Conservation (phyloP, 208 protist species). For the Wallacemonas sp. region DNA sequence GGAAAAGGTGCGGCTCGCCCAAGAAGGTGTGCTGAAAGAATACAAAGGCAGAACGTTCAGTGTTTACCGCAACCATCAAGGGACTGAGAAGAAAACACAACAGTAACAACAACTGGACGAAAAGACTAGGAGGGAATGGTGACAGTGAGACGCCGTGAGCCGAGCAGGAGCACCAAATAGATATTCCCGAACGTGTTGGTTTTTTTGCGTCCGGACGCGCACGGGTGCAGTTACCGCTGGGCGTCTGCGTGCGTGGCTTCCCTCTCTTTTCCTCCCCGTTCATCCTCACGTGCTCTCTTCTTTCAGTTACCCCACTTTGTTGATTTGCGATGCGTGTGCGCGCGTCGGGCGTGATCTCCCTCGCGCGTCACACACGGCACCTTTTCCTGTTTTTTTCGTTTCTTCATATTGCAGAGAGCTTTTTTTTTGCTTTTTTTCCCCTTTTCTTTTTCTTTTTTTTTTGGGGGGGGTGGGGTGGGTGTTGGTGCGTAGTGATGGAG, state of each 20-base stretch:
- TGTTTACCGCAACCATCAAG: too few species aligned
- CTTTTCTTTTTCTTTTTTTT: background rate
- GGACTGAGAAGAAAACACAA: background rate
- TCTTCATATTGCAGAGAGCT: background rate
- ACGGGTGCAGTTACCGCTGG: too few species aligned
- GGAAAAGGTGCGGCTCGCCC: too few species aligned
- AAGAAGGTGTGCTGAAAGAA: too few species aligned
- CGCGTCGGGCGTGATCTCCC: too few species aligned
- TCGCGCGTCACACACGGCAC: too few species aligned
- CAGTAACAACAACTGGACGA: background rate
- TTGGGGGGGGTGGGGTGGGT: too few species aligned
- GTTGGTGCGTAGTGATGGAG: too few species aligned
- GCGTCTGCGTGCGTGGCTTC: background rate
- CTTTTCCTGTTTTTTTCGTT: conserved; percentile 11
- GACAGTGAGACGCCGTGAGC: too few species aligned
- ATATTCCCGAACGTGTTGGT: background rate
- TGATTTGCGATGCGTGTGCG: background rate
- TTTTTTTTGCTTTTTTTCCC: conserved; percentile 1
- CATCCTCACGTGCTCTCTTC: background rate
- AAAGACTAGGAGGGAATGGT: background rate
- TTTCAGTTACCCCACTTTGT: background rate
- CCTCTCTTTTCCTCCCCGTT: background rate
- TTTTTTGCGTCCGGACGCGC: background rate
- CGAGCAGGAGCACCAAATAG: background rate
- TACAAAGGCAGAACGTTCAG: too few species aligned